Evolutionary conservation across 139 green algal genomes (phyloP).

Genomic region (Tetradesmus obliquus): DNA sequence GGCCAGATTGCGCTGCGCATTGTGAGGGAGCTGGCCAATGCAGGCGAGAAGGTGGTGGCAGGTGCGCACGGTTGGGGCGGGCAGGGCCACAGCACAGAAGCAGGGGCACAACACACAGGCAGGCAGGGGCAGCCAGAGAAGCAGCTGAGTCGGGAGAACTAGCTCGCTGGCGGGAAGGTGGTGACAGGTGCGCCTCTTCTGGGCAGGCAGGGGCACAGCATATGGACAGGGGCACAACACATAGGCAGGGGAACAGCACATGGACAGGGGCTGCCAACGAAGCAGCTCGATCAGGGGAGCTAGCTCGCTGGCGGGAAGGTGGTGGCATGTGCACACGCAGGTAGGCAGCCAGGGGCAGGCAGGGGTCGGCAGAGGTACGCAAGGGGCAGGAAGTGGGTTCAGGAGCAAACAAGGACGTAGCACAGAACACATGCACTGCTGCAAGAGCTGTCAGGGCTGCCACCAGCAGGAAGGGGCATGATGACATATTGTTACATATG

Average conservation of each 20-base stretch:
- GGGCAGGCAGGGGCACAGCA: not conserved
- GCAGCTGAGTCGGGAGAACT: not conserved
- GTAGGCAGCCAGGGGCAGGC: too few relatives aligned
- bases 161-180: not conserved
- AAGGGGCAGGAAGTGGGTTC: too few relatives aligned
- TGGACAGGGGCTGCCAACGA: not conserved
- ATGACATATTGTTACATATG: too few relatives aligned
- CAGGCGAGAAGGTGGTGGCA: conserved; percentile 41
- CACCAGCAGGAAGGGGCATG: too few relatives aligned
- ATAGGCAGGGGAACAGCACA: not conserved
- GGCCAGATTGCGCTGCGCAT: conserved; percentile 23
- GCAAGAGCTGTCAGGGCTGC: too few relatives aligned
- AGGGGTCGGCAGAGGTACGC: too few relatives aligned
- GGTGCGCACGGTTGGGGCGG: conserved; percentile 1
- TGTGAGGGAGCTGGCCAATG: conserved; percentile 31
- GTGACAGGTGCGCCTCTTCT: not conserved
- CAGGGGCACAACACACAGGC: not conserved
- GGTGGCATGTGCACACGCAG: not conserved
- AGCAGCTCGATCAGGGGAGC: too few relatives aligned
- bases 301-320: not conserved
- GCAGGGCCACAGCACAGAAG: not conserved
- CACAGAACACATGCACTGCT: too few relatives aligned
- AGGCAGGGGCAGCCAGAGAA: not conserved
- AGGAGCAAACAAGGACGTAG: too few relatives aligned
- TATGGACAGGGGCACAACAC: not conserved